These are phyloP conservation scores for Aspergillus mulundensis DNA, from an alignment of 495 filamentous ascomycete genomes.

Conservation along the genomic window DNA sequence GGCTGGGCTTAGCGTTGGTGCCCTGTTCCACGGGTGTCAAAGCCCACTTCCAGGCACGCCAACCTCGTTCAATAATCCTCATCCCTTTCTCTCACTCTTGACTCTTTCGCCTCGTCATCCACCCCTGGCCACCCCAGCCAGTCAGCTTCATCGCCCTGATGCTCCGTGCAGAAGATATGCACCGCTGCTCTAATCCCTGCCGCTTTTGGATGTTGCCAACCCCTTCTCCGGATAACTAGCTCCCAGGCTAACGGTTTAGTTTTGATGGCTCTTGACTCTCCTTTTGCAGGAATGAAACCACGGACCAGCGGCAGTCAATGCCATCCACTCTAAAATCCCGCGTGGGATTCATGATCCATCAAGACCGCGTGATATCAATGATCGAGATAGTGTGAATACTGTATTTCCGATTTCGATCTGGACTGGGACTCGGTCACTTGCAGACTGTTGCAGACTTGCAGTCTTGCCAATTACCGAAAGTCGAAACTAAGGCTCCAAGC, in stretches of 20 bases:
- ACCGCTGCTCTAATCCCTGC: slow-evolving; percentile 15
- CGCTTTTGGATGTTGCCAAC: slow-evolving; percentile 16
- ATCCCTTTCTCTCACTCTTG: not conserved
- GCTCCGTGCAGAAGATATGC: not conserved
- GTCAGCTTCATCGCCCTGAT: not conserved
- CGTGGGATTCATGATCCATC: not conserved
- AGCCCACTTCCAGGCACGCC: slow-evolving; percentile 13
- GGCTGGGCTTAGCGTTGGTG: not conserved
- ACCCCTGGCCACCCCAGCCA: not conserved
- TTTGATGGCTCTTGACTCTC: slow-evolving; percentile 11
- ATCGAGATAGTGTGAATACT: not conserved
- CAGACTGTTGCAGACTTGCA: slow-evolving; percentile 2
- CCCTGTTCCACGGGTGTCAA: no score
- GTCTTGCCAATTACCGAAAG: not conserved
- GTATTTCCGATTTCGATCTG: not conserved
- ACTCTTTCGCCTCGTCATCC: not conserved
- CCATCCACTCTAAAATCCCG: not conserved
- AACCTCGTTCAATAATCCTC: no score
- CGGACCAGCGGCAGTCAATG: not conserved
- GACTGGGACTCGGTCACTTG: not conserved
- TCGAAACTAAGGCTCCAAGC: no score
- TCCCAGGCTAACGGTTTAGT: slow-evolving; percentile 18
- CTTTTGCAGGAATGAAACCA: slow-evolving; percentile 8
- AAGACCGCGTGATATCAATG: not conserved
- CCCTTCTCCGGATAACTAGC: slow-evolving; percentile 18